phyloP scores from a whole-genome alignment of 169 alveolate genomes.

The Miamiensis avidus region DNA sequence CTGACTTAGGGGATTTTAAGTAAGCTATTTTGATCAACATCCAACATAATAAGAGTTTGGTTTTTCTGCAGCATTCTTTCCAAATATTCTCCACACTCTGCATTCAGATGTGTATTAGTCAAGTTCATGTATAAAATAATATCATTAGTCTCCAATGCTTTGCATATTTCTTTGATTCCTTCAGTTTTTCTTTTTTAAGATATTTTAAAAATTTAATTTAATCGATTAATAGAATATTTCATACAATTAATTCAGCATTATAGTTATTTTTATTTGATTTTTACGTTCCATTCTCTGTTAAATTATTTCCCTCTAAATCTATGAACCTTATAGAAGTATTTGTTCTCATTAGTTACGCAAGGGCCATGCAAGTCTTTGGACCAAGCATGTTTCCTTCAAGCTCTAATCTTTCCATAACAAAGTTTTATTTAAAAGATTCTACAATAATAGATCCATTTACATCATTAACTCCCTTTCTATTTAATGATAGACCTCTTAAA shows the following conservation, averaged over 20 bases:
- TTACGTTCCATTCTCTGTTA: slow-evolving; percentile 39
- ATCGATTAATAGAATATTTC: not conserved
- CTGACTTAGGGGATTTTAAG: slow-evolving; percentile 46
- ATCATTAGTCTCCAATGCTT: slow-evolving; percentile 48
- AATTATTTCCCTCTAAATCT: slow-evolving; percentile 60
- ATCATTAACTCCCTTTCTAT: slow-evolving; percentile 57
- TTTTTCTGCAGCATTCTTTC: slow-evolving; percentile 43
- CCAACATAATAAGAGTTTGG: slow-evolving; percentile 54
- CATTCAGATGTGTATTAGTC: slow-evolving; percentile 50
- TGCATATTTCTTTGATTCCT: slow-evolving; percentile 47
- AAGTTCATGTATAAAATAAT: slow-evolving; percentile 51
- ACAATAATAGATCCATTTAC: slow-evolving; percentile 51
- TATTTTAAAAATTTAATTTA: not conserved
- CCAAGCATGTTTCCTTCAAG: slow-evolving; percentile 62
- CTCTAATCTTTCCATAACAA: slow-evolving; percentile 62
- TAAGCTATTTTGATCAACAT: slow-evolving; percentile 51
- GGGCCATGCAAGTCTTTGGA: slow-evolving; percentile 39
- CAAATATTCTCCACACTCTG: slow-evolving; percentile 47
- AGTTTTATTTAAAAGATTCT: slow-evolving; percentile 48
- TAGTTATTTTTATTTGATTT: too few species aligned
- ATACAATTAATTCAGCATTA: not conserved
- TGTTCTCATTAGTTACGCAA: slow-evolving; percentile 45
- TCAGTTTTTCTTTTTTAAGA: slow-evolving; percentile 20
- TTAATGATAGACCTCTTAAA: slow-evolving; percentile 49
- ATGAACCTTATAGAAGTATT: slow-evolving; percentile 51